Base-by-base conservation (phyloP, 179 eudicot species). In the Patellifolia procumbens region DNA sequence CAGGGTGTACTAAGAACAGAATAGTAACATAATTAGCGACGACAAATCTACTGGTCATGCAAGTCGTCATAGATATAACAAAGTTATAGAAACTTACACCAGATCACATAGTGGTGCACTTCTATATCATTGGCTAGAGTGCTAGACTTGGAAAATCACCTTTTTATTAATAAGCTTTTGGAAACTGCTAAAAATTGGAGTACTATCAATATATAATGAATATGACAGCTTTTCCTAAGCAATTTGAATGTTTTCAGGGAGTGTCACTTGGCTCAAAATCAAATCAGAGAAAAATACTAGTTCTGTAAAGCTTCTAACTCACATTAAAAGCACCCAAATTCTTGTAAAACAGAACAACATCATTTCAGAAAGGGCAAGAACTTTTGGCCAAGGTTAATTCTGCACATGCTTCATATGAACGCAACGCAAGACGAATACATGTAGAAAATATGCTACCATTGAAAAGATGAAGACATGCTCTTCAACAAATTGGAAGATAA, bases 11-110 rank as follows among this genome's bases (percentile, higher is more conserved):
- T n/a, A n/a, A n/a, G n/a, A n/a, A n/a, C n/a, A n/a, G n/a, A n/a
- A n/a, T n/a, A n/a, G n/a, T n/a, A n/a, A n/a, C n/a, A n/a, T n/a
- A n/a, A n/a, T n/a, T n/a, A n/a, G n/a, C n/a, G n/a, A n/a, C n/a
- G n/a, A n/a, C n/a, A n/a, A n/a, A 62, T 26, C 65, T 52, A 34
- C 70, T 56, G 48, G 74, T 32, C 22, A 67, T 1, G 68, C 56
- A 26, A 31, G 68, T 34, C 42, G 42, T 13, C 11, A 31, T 7
- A 58, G 24, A 53, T 22, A 60, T n/a, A 59, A 35, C 68, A 32
- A 49, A 32, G 20, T 0, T 35, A 35, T 19, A 56, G 3, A n/a
- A 43, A 15, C 2, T 37, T 3, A 53, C 19, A 66, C 17, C 48
- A 65, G 43, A 75, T 24, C 19, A 39, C 1, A 16, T 42, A 37